Evolutionary conservation across 1,284 basidiomycete genomes (phyloP), one percentile per base, ranked within the genome.

Genomic region (Sanghuangporus weigelae): DNA sequence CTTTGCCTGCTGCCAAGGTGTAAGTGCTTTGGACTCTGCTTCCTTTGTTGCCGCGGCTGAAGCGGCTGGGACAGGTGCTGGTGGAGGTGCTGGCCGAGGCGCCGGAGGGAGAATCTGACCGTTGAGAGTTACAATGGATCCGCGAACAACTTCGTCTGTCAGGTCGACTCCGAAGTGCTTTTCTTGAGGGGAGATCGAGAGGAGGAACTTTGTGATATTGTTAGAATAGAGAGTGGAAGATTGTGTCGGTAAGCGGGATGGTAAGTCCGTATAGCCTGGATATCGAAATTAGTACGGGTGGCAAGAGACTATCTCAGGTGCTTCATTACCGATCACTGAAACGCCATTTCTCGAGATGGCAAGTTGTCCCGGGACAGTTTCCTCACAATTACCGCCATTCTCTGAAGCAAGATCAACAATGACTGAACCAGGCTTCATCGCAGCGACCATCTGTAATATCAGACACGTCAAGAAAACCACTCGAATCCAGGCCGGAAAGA

Each of bases 161-260:
- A 93, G 79, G 72, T 93, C 83, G 64, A 94, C 76, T 11, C 75
- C 74, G 72, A 86, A 93, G 53, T 78, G 81, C 55, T 79, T 80
- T 64, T 87, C 81, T 53, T 81, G 81, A 10, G 87, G 87, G 1
- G 76, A 72, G 60, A 94, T 84, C 1, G 91, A 92, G 16, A 94
- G 79, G 48, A 94, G 80, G 76, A 94, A 93, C 72, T 94, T 94
- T 50, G 89, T 89, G 69, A 94, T 87, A 72, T 94, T 94, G 75
- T 94, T 94, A 11, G 92, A 94, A 74, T 94, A 94, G 7, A 94
- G 78, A 1, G 90, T 92, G 4, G 90, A 92, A 3, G 90, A 91
- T 71, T 94, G 92, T 0, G 92, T 93, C 11, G 92, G 91, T 46
- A 94, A 77, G 40, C 92, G 84, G 23, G 91, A 93, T 4, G 92